Evolutionary conservation across 768 basidiomycete species (phyloP).

Genomic region (Floccularia luteovirens): DNA sequence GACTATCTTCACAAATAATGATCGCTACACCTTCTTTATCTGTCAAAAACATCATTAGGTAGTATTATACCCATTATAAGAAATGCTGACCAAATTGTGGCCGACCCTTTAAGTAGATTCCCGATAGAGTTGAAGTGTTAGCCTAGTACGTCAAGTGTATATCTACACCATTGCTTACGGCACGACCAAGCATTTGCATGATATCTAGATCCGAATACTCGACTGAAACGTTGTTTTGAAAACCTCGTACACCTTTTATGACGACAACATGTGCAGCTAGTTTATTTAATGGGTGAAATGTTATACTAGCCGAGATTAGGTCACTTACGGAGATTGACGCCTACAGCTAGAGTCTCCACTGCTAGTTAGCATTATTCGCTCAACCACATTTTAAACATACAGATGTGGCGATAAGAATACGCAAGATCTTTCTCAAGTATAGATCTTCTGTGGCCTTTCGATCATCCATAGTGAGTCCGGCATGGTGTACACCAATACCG

Average conservation of each 20-base stretch:
- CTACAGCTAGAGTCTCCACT: slow-evolving; percentile 83
- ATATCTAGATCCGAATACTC: slow-evolving; percentile 93
- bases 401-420: slow-evolving; percentile 76
- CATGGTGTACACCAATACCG: slow-evolving; percentile 91
- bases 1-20: slow-evolving; percentile 71
- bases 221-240: slow-evolving; percentile 54
- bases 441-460: slow-evolving; percentile 66
- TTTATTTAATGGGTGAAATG: slow-evolving; percentile 1
- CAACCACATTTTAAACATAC: slow-evolving; percentile 31
- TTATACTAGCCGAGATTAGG: slow-evolving; percentile 1
- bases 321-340: slow-evolving; percentile 84
- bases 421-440: slow-evolving; percentile 56
- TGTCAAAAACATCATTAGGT: slow-evolving; percentile 14
- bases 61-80: neutral
- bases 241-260: slow-evolving; percentile 85
- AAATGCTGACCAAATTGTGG: slow-evolving; percentile 73
- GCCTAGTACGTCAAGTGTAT: neutral
- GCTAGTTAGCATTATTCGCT: neutral
- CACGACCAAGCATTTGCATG: slow-evolving; percentile 95
- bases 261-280: slow-evolving; percentile 89
- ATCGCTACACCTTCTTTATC: slow-evolving; percentile 81
- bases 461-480: slow-evolving; percentile 72
- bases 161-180: too few species aligned
- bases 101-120: slow-evolving; percentile 52
- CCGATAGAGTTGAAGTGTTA: neutral